Conservation (phyloP, 495 filamentous ascomycete species). For the Podospora fimiseda region DNA sequence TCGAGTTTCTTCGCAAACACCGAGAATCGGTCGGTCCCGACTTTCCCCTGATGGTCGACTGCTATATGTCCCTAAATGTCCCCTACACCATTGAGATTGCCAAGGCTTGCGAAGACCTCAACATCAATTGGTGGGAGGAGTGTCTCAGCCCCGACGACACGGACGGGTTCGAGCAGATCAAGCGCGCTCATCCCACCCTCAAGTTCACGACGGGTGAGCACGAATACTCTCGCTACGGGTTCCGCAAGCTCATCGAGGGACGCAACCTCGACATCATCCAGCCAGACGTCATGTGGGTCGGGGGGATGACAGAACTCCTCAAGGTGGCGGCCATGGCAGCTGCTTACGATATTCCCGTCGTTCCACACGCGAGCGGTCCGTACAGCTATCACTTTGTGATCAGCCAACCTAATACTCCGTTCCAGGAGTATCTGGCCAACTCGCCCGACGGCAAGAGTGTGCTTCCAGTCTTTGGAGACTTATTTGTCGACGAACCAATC, state of each 20-base stretch:
- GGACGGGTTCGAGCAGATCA: constrained; percentile 80
- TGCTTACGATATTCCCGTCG: constrained; percentile 87
- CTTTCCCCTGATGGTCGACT: constrained; percentile 90
- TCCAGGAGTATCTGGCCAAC: constrained; percentile 92
- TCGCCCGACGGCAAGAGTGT: constrained; percentile 84
- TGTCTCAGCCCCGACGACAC: constrained; percentile 84
- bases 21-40: constrained; percentile 78
- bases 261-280: constrained; percentile 90
- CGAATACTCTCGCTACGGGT: constrained; percentile 86
- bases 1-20: constrained; percentile 79
- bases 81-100: constrained; percentile 86
- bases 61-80: constrained; percentile 93
- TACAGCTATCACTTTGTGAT: constrained; percentile 95
- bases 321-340: constrained; percentile 82
- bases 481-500: constrained; percentile 88
- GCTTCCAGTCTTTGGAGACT: constrained; percentile 80
- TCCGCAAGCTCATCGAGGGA: constrained; percentile 87
- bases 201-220: constrained; percentile 95
- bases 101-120: constrained; percentile 67
- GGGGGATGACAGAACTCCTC: constrained; percentile 85
- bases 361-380: constrained; percentile 86
- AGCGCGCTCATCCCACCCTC: constrained; percentile 79
- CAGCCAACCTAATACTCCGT: constrained; percentile 82
- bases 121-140: constrained; percentile 97
- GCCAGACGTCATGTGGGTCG: constrained; percentile 95